phyloP scores from a whole-genome alignment of 805 yeast genomes.

The Metschnikowia kofuensis region DNA sequence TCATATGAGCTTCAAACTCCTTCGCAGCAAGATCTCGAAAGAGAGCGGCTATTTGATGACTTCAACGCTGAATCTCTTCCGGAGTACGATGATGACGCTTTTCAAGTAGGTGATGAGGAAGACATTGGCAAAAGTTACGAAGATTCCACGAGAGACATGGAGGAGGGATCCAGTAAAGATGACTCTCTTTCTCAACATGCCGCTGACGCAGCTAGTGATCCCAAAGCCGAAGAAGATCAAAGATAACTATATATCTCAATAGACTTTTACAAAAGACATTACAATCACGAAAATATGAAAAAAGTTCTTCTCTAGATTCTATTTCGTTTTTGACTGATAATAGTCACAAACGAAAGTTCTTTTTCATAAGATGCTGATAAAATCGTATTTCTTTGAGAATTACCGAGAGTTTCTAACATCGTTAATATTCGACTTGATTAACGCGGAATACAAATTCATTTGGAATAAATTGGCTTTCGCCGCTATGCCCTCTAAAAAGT shows the following conservation, averaged over 20 bases:
- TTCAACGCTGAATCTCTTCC: constrained; percentile 38
- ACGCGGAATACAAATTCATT: too few relatives aligned
- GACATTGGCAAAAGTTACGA: constrained; percentile 7
- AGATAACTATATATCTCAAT: too few relatives aligned
- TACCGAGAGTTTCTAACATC: too few relatives aligned
- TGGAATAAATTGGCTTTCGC: too few relatives aligned
- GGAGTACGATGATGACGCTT: constrained; percentile 39
- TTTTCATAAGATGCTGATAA: too few relatives aligned
- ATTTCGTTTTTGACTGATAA: too few relatives aligned
- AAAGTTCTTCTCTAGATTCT: too few relatives aligned
- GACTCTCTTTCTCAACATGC: background rate
- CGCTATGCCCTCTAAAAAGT: too few relatives aligned
- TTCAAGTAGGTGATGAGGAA: constrained; percentile 40
- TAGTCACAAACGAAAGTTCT: too few relatives aligned
- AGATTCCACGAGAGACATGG: background rate
- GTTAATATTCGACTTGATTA: too few relatives aligned
- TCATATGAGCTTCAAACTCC: constrained; percentile 31
- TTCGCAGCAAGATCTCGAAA: constrained; percentile 30
- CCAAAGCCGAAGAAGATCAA: background rate
- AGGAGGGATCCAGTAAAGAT: constrained; percentile 4
- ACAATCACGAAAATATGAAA: background rate
- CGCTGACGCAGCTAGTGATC: background rate
- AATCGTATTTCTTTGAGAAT: too few relatives aligned
- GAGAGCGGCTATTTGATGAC: constrained; percentile 41
- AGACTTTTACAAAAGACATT: background rate